phyloP scores from a whole-genome alignment of 768 basidiomycete species.

The Paxillus ammoniavirescens region DNA sequence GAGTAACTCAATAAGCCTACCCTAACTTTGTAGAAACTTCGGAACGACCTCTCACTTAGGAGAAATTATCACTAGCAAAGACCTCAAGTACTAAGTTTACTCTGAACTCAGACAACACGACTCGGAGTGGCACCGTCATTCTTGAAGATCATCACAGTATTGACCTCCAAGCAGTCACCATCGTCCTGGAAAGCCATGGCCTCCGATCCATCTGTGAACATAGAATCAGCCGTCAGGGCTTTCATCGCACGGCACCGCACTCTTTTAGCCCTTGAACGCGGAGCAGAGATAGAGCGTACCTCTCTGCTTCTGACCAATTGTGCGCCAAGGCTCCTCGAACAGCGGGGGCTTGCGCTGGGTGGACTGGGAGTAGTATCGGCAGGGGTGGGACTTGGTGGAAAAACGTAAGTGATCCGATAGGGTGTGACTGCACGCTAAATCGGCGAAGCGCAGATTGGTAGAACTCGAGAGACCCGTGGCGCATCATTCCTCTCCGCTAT shows the following conservation, averaged over 20 bases:
- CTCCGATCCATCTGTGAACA: neutral
- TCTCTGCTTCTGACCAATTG: constrained; percentile 81
- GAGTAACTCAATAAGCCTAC: no score
- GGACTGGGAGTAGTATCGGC: constrained; percentile 69
- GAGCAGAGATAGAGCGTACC: constrained; percentile 81
- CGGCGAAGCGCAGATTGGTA: constrained; percentile 61
- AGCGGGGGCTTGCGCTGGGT: constrained; percentile 77
- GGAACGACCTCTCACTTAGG: no score
- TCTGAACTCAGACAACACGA: no score
- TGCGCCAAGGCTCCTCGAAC: constrained; percentile 80
- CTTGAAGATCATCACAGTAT: no score
- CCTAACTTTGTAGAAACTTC: no score
- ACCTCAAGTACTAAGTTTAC: no score
- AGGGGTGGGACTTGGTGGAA: constrained; percentile 88
- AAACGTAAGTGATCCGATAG: constrained; percentile 56
- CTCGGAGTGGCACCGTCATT: no score
- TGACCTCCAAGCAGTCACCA: no score
- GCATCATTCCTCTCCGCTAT: constrained; percentile 64
- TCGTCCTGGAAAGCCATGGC: no score
- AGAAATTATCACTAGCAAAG: no score
- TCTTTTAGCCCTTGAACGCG: constrained; percentile 70
- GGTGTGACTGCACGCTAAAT: constrained; percentile 11
- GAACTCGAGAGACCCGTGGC: constrained; percentile 84
- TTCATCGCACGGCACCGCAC: constrained; percentile 69
- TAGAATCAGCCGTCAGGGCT: constrained; percentile 37